Base-by-base conservation (phyloP, 108 stramenopile species). In the Discostella pseudostelligera region DNA sequence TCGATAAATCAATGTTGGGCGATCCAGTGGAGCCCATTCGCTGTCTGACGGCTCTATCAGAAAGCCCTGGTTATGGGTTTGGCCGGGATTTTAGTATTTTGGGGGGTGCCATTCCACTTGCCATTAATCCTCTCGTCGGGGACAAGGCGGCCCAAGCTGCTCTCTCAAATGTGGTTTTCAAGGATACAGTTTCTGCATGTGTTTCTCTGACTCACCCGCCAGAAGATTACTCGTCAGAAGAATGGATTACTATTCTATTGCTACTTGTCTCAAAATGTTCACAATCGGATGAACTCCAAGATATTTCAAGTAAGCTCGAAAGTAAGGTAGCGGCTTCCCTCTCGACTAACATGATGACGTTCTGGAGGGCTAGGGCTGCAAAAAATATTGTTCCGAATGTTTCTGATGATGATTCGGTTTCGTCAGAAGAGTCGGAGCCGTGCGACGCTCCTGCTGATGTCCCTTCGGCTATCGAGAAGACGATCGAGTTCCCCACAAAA, bases 201-300 rank as follows among this genome's bases (percentile, higher is more conserved):
- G 72, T 83, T 24, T 74, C 88, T 8, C 72, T 89, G 40, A 50
- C 85, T 1, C 65, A 70, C 42, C 72, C 85, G 59, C 78, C 82
- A 22, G 73, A 79, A 56, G 86, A 90, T 28, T 75, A 90, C 68
- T 83, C 57, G 25, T 75, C 87, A 36, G 36, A 39, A 16, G 92
- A 93, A 70, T 93, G 92, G 92, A 56, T 86, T 4, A 69, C 80
- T 20, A 50, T 93, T 19, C 74, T 93, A 20, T 39, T 74, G 22
- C 45, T 90, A 20, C 83, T 93, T 61, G 72, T 80, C 12, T 80
- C 82, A 74, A 90, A 89, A 61, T 93, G 92, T 60, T 78, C 87
- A 10, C 82, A 88, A 10, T 87, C 86, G 65, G 92, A 90, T 25
- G 58, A 81, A 11, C 71, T 93, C 19, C 85, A 81, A 59, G 81